These are phyloP conservation scores for Neonothopanus nambi DNA, from an alignment of 1,284 basidiomycete genomes.

Conservation along the genomic window DNA sequence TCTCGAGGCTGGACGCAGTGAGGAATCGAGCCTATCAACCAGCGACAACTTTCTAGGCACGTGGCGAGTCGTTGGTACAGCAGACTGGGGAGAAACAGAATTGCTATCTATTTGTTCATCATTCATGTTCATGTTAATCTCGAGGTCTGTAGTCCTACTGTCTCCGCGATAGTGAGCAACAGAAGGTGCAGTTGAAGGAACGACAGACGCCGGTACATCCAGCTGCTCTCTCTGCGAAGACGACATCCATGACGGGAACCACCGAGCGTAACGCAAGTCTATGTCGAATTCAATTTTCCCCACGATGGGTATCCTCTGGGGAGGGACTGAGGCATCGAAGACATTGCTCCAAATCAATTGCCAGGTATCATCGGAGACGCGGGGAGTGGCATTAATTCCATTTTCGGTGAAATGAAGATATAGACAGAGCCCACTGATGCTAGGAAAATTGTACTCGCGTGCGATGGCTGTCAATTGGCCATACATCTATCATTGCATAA, in stretches of 20 bases:
- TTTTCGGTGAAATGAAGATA: constrained; percentile 66
- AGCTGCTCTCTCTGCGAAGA: constrained; percentile 45
- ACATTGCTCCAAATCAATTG: constrained; percentile 66
- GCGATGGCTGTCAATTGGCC: constrained; percentile 75
- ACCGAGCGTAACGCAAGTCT: constrained; percentile 66
- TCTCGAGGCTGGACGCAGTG: constrained; percentile 35
- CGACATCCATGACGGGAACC: constrained; percentile 71
- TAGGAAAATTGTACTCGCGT: constrained; percentile 78
- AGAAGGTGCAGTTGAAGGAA: constrained; percentile 40
- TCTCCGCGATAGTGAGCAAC: constrained; percentile 53
- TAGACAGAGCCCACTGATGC: constrained; percentile 68
- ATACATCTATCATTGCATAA: constrained; percentile 52
- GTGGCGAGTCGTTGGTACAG: constrained; percentile 36
- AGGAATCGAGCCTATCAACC: constrained; percentile 59
- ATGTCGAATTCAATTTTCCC: constrained; percentile 81
- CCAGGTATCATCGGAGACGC: constrained; percentile 79
- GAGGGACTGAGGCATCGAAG: constrained; percentile 48
- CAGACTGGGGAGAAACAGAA: constrained; percentile 25
- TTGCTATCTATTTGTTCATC: constrained; percentile 37
- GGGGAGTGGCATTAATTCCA: constrained; percentile 57
- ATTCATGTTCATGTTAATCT: constrained; percentile 39
- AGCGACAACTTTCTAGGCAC: constrained; percentile 67
- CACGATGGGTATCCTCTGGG: constrained; percentile 53
- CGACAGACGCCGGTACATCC: constrained; percentile 43
- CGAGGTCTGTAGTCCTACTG: constrained; percentile 51